Evolutionary conservation across 208 protist species (phyloP), one percentile per base, ranked within the genome.

Genomic region (Balamuthia mandrillaris): DNA sequence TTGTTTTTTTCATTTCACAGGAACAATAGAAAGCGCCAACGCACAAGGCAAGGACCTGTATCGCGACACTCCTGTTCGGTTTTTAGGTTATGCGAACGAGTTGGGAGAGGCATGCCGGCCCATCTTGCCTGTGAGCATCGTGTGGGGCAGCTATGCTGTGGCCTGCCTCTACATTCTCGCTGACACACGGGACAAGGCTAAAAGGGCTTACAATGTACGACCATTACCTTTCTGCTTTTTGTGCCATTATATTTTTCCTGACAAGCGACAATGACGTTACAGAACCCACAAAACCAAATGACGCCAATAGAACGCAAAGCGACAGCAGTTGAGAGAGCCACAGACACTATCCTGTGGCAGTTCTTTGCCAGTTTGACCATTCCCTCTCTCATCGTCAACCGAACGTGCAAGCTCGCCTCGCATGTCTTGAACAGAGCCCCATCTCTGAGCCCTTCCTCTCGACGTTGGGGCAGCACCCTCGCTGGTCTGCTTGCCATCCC

Each of bases 301-400:
- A 18, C 79, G 51, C 31, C 14, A 51, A 4, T 75, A 42, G 31
- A 39, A 54, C 0, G 60, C 29, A n/a, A 54, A 82, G n/a, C 31
- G 52, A 29, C 51, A 42, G 63, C 41, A 42, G 47, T 52, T 29
- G 33, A 81, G n/a, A 56, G 35, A 33, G 58, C 54, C 7, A 35
- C 24, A 12, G 68, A 87, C 83, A 87, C 83, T 1, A 58, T 87
- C 29, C 14, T 75, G 41, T 87, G 83, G 83, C 83, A 87, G 33
- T 47, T 52, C 31, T 60, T 66, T 37, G 83, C 68, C 24, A 72
- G 66, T 42, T 52, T 87, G 2, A 10, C 74, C 14, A 54, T 87
- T 49, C 83, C 83, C 21, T 52, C 83, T 2, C 74, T 87, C 37
- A 29, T 77, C 47, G 74, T 87, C 70, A 87, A 87, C 37, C 83